Conservation (phyloP, 1,284 basidiomycete species). For the Leccinum pallidistipes region DNA sequence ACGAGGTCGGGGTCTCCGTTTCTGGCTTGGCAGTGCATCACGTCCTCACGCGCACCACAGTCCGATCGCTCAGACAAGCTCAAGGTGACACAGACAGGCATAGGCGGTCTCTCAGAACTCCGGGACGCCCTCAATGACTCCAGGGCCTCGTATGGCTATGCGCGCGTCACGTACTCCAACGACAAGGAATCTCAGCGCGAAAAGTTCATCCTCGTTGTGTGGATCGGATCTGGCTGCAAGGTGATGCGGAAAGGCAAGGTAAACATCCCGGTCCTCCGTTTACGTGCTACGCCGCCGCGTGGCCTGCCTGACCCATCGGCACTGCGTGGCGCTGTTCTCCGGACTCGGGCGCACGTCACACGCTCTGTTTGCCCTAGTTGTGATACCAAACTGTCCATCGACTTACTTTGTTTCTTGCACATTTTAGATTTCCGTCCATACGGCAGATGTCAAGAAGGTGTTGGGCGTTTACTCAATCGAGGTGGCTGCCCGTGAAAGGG, state of each 20-base stretch:
- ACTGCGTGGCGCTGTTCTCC: conserved; percentile 6
- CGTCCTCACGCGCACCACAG: conserved; percentile 35
- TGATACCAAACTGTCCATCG: conserved; percentile 12
- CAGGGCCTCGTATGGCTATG: conserved; percentile 83
- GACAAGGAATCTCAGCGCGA: conserved; percentile 85
- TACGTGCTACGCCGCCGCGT: conserved; percentile 23
- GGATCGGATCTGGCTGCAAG: conserved; percentile 86
- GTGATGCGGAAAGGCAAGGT: conserved; percentile 92
- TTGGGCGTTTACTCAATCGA: conserved; percentile 83
- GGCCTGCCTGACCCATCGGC: conserved; percentile 11
- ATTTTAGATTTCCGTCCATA: conserved; percentile 81
- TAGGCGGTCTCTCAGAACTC: conserved; percentile 77
- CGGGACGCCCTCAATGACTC: conserved; percentile 69
- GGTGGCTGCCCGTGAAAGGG: conserved; percentile 76
- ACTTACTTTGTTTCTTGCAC: conserved; percentile 20
- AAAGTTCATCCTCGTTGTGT: conserved; percentile 88
- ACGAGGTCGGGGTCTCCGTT: conserved; percentile 56
- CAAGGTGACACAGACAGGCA: conserved; percentile 72
- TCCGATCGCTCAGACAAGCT: conserved; percentile 85
- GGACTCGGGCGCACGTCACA: conserved; percentile 23
- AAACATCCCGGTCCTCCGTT: conserved; percentile 26
- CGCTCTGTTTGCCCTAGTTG: conserved; percentile 23
- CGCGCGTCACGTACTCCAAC: conserved; percentile 80
- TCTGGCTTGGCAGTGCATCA: conserved; percentile 14
- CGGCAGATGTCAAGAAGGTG: conserved; percentile 81